Evolutionary conservation across 805 yeast species (phyloP), one percentile per base, ranked within the genome.

Genomic region (Nakazawaea wyomingensis): DNA sequence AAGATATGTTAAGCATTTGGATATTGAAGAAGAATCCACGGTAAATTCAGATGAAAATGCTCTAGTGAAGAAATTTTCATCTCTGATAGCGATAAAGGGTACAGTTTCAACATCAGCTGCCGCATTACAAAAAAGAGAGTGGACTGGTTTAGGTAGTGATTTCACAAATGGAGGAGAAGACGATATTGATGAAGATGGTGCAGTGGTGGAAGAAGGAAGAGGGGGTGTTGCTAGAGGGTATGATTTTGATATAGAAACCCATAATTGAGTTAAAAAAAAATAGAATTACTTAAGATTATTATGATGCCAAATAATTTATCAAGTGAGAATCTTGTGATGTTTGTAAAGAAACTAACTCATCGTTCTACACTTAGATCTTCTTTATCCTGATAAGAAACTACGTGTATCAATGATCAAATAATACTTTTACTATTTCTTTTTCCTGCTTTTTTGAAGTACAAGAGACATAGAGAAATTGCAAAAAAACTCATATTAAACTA

Each of bases 101-200:
- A 86, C 96, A 0, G 82, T 87, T 0, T 89, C 98, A 0, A 90
- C 98, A 0, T 87, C 97, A 0, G 97, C 96, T 0, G 68, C 71
- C 6, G 74, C 73, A 48, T 66, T 91, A 40, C 95, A 88, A 53
- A 69, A 68, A 10, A 74, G 91, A 53, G 55, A 59, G 2, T 91
- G 98, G 98, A 77, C 81, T 0, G 99, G 99, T 0, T 66, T 91
- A 27, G 99, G 98, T 1, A 82, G 93, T 47, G 97, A 91, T 56
- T 88, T 70, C 62, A 51, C 55, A 7, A 49, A n/a, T n/a, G n/a
- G n/a, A n/a, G n/a, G n/a, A n/a, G n/a, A 56, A 1, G 76, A 68
- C n/a, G 65, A 59, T 13, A 70, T 64, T 30, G 63, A 66, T 40
- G 69, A 66, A 37, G 78, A 73, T n/a, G 96, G 95, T 31, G 95